Conservation (phyloP, 257 asterid species). For the Solanum lycopersicoides region DNA sequence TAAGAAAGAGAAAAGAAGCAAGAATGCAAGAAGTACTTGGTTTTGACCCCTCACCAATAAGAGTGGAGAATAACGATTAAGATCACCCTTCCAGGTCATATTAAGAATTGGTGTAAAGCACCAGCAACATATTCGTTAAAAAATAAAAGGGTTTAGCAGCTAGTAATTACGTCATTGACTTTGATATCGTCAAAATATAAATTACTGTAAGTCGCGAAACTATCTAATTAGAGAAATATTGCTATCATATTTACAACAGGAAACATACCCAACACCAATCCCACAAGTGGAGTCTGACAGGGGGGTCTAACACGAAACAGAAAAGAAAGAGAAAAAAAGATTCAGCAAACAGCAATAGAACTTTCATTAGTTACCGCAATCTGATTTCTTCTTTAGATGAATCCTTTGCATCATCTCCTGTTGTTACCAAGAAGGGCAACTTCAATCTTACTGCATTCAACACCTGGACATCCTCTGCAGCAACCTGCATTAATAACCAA, state of each 20-base stretch:
- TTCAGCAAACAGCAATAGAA: neutral
- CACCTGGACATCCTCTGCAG: slow-evolving; percentile 69
- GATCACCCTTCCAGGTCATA: neutral
- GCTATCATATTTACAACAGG: neutral
- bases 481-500: slow-evolving; percentile 46
- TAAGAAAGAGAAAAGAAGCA: neutral
- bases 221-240: neutral
- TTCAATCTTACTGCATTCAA: slow-evolving; percentile 70
- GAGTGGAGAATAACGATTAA: neutral
- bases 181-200: neutral
- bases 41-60: neutral
- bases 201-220: neutral
- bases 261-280: neutral
- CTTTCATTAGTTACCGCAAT: slow-evolving; percentile 42
- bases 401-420: slow-evolving; percentile 76
- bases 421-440: slow-evolving; percentile 89
- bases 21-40: neutral
- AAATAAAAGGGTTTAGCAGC: neutral
- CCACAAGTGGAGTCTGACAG: neutral
- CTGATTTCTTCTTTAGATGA: slow-evolving; percentile 81
- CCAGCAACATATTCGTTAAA: neutral
- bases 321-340: neutral
- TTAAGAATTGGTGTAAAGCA: neutral
- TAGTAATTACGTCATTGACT: neutral
- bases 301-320: neutral